Conservation (phyloP, 345 rosid species). For the Iberis pinnata region DNA sequence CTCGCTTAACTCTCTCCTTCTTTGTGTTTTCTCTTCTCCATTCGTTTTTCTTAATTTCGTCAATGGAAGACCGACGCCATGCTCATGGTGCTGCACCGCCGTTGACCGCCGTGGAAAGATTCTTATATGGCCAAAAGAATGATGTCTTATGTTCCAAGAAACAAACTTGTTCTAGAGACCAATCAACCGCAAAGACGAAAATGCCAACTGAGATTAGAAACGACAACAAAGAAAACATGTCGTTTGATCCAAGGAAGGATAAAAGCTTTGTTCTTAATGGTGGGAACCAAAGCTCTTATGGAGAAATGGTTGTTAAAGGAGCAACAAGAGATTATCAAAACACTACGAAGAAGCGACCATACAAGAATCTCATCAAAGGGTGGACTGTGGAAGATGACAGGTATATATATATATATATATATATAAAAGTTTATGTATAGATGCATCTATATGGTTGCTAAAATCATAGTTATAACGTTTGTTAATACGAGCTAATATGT, state of each 20-base stretch:
- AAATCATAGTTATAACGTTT: not conserved
- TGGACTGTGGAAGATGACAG: slow-evolving; percentile 94
- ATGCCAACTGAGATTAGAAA: slow-evolving; percentile 10
- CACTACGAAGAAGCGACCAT: slow-evolving; percentile 44
- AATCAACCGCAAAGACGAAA: slow-evolving; percentile 17
- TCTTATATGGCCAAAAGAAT: slow-evolving; percentile 46
- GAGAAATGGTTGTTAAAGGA: slow-evolving; percentile 20
- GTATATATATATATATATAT: slow-evolving; percentile 26
- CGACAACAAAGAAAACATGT: slow-evolving; percentile 35
- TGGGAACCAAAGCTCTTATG: too few species aligned
- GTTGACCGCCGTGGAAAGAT: slow-evolving; percentile 73
- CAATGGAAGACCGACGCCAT: slow-evolving; percentile 29
- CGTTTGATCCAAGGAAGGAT: slow-evolving; percentile 26
- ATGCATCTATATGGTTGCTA: not conserved
- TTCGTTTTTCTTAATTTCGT: slow-evolving; percentile 1
- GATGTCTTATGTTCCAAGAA: slow-evolving; percentile 23
- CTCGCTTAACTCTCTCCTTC: slow-evolving; percentile 24
- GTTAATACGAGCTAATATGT: slow-evolving; percentile 6
- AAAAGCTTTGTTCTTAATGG: slow-evolving; percentile 21
- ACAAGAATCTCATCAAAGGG: slow-evolving; percentile 69
- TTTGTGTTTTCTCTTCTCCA: slow-evolving; percentile 16
- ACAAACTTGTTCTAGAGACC: slow-evolving; percentile 23
- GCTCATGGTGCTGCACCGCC: slow-evolving; percentile 45
- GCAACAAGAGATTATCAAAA: slow-evolving; percentile 19
- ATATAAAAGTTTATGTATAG: not conserved